A percentile compares a stretch with the other conserved stretches of the same genome.
Evolutionary conservation across 2,329 filamentous ascomycete genomes (phyloP).

Genomic region (Claviceps sp.): DNA sequence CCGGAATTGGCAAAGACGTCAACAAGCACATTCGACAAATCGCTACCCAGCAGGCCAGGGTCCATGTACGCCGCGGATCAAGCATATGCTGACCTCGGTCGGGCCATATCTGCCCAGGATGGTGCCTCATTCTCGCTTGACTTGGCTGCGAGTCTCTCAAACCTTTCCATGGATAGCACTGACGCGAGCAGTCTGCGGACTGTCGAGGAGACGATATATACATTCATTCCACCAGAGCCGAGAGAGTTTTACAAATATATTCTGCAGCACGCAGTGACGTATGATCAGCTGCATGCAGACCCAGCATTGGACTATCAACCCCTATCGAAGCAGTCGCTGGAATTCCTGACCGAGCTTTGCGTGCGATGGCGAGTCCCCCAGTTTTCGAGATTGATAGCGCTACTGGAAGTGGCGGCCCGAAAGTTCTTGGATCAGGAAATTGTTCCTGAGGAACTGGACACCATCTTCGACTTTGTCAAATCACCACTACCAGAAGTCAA

Average conservation of each 20-base stretch:
- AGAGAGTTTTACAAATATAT: constrained; percentile 74
- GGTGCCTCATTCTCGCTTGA: constrained; percentile 39
- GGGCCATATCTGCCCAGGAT: constrained; percentile 34
- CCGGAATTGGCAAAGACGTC: constrained; percentile 74
- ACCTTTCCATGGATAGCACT: constrained; percentile 44
- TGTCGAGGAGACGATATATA: constrained; percentile 58
- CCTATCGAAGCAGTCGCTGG: constrained; percentile 65
- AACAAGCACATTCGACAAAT: constrained; percentile 42
- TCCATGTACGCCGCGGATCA: constrained; percentile 35
- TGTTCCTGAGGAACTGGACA: constrained; percentile 66
- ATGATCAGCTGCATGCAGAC: constrained; percentile 45
- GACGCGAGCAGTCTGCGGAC: constrained; percentile 36
- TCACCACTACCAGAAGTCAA: constrained; percentile 53
- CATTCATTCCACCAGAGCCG: constrained; percentile 78
- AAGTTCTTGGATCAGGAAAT: constrained; percentile 80
- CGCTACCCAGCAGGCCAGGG: constrained; percentile 37
- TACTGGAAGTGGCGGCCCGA: constrained; percentile 72
- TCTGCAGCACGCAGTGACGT: constrained; percentile 59
- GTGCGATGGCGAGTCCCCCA: constrained; percentile 81
- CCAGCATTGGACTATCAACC: constrained; percentile 35
- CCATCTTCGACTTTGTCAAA: constrained; percentile 72
- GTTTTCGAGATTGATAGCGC: constrained; percentile 63
- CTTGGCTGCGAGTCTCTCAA: constrained; percentile 52
- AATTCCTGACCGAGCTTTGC: constrained; percentile 74
- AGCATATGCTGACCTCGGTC: constrained; percentile 38